A percentile compares a stretch with the other conserved stretches of the same genome.
Conservation (phyloP, 2,329 filamentous ascomycete species). For the Zasmidium cellare region DNA sequence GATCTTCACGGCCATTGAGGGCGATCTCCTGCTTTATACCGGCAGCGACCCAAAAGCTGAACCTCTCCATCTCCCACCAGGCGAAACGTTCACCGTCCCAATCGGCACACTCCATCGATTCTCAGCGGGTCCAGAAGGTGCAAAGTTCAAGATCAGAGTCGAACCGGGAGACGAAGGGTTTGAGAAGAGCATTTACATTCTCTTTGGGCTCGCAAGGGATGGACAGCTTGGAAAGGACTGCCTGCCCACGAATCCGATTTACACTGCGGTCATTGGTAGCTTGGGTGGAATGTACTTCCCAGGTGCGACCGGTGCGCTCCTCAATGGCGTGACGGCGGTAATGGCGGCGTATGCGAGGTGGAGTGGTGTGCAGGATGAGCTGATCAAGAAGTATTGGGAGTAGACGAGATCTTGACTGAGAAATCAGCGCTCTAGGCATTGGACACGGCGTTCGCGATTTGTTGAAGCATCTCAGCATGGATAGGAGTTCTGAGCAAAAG, state of each 20-base stretch:
- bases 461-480: neutral
- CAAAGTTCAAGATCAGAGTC: constrained; percentile 1
- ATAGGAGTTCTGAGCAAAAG: neutral
- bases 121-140: neutral
- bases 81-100: neutral
- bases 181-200: constrained; percentile 9
- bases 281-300: constrained; percentile 7
- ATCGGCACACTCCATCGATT: constrained; percentile 1
- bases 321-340: constrained; percentile 3
- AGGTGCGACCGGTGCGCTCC: neutral
- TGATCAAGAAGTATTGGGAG: constrained; percentile 5
- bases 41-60: neutral
- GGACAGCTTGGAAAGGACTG: constrained; percentile 1
- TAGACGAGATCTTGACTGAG: neutral
- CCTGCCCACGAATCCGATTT: constrained; percentile 5
- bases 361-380: constrained; percentile 3
- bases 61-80: neutral
- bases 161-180: constrained; percentile 1
- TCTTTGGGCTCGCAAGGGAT: constrained; percentile 7
- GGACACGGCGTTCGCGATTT: no score
- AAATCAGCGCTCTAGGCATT: no score
- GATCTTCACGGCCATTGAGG: neutral
- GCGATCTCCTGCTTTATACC: neutral
- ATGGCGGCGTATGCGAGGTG: constrained; percentile 5
- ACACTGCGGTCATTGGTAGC: constrained; percentile 3